Evolutionary conservation across 768 basidiomycete genomes (phyloP), one percentile per base, ranked within the genome.

Genomic region (Suillus brevipes): DNA sequence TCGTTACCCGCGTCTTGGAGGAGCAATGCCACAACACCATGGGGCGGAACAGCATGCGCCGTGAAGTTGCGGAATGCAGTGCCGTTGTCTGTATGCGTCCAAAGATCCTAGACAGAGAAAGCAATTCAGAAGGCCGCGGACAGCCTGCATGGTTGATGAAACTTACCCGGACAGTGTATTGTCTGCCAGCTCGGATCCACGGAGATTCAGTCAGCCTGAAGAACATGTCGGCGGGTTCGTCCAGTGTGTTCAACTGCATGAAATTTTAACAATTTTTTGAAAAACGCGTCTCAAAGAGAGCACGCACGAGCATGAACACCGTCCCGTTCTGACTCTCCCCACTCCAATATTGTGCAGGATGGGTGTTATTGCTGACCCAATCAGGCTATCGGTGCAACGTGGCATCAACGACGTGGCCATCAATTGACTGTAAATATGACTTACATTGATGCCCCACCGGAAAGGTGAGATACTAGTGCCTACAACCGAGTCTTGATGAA

Each of bases 341-440:
- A 66, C 87, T 88, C 89, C 89, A 90, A 71, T 85, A 90, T 65
- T 88, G 84, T n/a, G 89, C 87, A 1, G 89, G 89, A 69, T 85
- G 82, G 0, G 82, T 82, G 38, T 68, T 73, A 63, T 79, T 78
- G 63, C 75, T 78, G 45, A 75, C 75, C 69, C 73, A 80, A 67
- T 79, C 71, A n/a, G 79, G 73, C 78, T 80, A 31, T 38, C 8
- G 10, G 28, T 34, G 18, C 50, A 9, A 61, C 36, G 4, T 61
- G 49, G 59, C n/a, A 43, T 36, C n/a, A 37, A 47, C 6, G 36
- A 42, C 20, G 47, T 20, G 6, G 14, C 4, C 14, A 31, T 45
- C 8, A 56, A 62, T 36, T 9, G 28, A 31, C 18, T 31, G 16
- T 28, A 31, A 31, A 68, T 13, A 38, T 31, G 66, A 72, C 86